phyloP scores from a whole-genome alignment of 108 stramenopile genomes.

The Nannochloropsis salina region DNA sequence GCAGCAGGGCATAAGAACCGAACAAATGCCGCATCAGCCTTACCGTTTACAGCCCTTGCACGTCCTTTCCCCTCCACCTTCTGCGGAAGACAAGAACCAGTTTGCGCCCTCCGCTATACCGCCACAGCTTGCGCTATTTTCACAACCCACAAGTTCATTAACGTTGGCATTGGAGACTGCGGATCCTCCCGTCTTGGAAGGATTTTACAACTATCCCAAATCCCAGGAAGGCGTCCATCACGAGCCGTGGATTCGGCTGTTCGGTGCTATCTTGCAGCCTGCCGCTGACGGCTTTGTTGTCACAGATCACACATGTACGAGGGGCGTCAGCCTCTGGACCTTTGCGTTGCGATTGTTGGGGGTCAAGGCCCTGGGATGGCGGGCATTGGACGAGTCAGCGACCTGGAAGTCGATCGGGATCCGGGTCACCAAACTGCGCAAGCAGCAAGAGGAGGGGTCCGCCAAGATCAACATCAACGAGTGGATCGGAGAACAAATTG shows the following conservation, averaged over 20 bases:
- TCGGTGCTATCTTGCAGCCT: not conserved
- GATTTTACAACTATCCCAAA: constrained; percentile 3
- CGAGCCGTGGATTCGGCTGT: constrained; percentile 17
- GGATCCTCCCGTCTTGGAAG: not conserved
- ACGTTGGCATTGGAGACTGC: not conserved
- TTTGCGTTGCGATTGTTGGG: constrained; percentile 12
- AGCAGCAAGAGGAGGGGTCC: not conserved
- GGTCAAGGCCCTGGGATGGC: constrained; percentile 11
- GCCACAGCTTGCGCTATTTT: not conserved
- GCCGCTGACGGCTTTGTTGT: not conserved
- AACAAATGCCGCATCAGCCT: not conserved
- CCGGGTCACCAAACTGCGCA: not conserved
- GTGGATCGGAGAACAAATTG: not conserved
- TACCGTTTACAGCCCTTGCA: not conserved
- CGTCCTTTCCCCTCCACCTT: not conserved
- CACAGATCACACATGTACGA: constrained; percentile 1
- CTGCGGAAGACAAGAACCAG: not conserved
- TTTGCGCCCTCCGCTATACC: not conserved
- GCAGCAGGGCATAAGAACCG: too few species aligned
- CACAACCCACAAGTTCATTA: not conserved
- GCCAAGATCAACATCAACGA: not conserved
- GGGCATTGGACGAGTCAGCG: not conserved
- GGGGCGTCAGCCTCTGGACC: not conserved
- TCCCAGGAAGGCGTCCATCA: not conserved
- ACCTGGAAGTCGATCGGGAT: constrained; percentile 12